Evolutionary conservation across 2,329 filamentous ascomycete species (phyloP).

Genomic region (Ophiostoma sp.): DNA sequence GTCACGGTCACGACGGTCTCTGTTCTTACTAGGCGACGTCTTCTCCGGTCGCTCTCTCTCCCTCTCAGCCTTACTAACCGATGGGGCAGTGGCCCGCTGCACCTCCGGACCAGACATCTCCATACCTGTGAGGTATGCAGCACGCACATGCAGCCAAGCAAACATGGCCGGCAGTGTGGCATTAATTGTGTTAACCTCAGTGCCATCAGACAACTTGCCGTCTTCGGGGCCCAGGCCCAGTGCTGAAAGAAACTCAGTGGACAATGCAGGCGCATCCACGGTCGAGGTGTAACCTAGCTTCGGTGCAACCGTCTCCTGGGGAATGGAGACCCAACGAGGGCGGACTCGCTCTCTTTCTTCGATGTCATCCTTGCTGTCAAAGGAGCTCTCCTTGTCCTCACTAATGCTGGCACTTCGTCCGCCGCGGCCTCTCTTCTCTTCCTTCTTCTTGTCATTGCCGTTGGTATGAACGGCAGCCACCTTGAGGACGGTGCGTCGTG

Average conservation of each 20-base stretch:
- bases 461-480: background rate
- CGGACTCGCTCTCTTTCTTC: background rate
- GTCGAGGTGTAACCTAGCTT: conserved; percentile 27
- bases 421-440: background rate
- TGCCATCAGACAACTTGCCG: conserved; percentile 20
- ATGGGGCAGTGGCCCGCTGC: conserved; percentile 20
- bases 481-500: conserved; percentile 29
- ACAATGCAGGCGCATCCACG: conserved; percentile 23
- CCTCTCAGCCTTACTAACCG: background rate
- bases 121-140: conserved; percentile 28
- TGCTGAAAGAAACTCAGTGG: conserved; percentile 16
- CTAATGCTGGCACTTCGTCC: conserved; percentile 8
- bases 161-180: conserved; percentile 32
- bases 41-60: background rate
- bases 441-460: background rate
- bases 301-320: conserved; percentile 23
- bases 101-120: conserved; percentile 29
- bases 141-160: conserved; percentile 31
- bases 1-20: conserved; percentile 14
- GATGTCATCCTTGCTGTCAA: background rate
- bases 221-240: conserved; percentile 21
- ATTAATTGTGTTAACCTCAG: conserved; percentile 28
- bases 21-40: conserved; percentile 14
- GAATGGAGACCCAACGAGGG: conserved; percentile 28
- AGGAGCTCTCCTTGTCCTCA: conserved; percentile 1